Evolutionary conservation across 768 basidiomycete genomes (phyloP), one percentile per base, ranked within the genome.

Genomic region (Pleurotus giganteus): DNA sequence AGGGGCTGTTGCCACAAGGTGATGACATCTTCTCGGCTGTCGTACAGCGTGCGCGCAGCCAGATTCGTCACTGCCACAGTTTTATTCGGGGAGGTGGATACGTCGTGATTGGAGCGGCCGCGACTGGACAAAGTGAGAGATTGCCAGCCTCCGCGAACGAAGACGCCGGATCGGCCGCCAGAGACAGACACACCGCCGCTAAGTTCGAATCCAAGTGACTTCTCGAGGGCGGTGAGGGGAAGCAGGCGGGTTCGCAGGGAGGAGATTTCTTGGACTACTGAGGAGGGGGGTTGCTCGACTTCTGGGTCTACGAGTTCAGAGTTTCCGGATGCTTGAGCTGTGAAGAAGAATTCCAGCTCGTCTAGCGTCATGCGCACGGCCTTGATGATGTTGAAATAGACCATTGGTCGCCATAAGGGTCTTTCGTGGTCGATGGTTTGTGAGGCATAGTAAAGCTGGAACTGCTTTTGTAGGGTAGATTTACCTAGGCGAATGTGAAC

Each of bases 301-400:
- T 27, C 63, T 63, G 47, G 49, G 56, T 56, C 26, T 41, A 58
- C 43, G 55, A 58, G 44, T 45, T 65, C 53, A 19, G 62, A 55
- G 65, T 67, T 60, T 19, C 60, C 55, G 32, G 64, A 50, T 32
- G 58, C 54, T 31, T 61, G 65, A 5, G 58, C 56, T 36, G 73
- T 63, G 59, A 82, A 75, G 60, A 85, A 82, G 59, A 72, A 74
- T 60, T 89, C 87, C 6, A 91, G 72, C 60, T 89, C 87, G 55
- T 84, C 81, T 49, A 92, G 77, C 44, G 89, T 84, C 71, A 82
- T 85, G 26, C 86, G 84, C 17, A 91, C 72, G 47, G 88, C 89
- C 64, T 84, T 86, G 76, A 93, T 81, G 60, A 92, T 76, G 71
- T 93, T 93, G 74, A 89, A 86, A 70, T 89, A 90, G 27, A 93